Conservation (phyloP, 139 green algal genomes). For the Tetradesmus obliquus region DNA sequence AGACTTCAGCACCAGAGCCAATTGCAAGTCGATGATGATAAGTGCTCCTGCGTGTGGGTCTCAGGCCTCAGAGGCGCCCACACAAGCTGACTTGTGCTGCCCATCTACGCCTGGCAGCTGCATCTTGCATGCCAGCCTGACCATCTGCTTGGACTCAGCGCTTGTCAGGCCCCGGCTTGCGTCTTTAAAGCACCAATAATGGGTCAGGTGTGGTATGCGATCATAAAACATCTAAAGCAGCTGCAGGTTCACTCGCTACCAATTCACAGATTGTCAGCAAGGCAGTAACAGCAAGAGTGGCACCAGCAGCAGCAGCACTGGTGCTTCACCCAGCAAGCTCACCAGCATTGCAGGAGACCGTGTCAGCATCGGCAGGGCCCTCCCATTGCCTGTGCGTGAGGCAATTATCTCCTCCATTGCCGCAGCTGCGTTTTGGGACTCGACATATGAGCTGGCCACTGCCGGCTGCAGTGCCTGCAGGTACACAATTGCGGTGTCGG, state of each 20-base stretch:
- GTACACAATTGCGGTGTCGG: background rate
- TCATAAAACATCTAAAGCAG: background rate
- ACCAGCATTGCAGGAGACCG: slow-evolving; percentile 33
- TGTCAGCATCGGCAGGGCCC: slow-evolving; percentile 12
- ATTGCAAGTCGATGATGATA: too few species aligned
- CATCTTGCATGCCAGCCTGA: background rate
- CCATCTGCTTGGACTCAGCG: background rate
- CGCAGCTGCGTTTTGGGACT: slow-evolving; percentile 24
- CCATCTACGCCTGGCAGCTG: background rate
- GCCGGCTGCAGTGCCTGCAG: slow-evolving; percentile 2
- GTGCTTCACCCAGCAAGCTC: background rate
- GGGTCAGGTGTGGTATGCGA: background rate
- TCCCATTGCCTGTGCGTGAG: background rate
- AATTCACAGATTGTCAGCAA: background rate
- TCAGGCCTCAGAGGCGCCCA: too few species aligned
- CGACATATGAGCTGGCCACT: slow-evolving; percentile 19
- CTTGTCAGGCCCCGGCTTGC: background rate
- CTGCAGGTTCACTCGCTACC: background rate
- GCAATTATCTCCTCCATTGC: slow-evolving; percentile 36
- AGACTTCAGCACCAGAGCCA: background rate
- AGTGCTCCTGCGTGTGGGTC: too few species aligned
- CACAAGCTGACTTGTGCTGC: too few species aligned
- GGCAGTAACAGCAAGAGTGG: background rate
- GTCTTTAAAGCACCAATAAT: background rate
- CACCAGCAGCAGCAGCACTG: background rate